Evolutionary conservation across 1,284 basidiomycete genomes (phyloP).

Genomic region (Ustilago curta): DNA sequence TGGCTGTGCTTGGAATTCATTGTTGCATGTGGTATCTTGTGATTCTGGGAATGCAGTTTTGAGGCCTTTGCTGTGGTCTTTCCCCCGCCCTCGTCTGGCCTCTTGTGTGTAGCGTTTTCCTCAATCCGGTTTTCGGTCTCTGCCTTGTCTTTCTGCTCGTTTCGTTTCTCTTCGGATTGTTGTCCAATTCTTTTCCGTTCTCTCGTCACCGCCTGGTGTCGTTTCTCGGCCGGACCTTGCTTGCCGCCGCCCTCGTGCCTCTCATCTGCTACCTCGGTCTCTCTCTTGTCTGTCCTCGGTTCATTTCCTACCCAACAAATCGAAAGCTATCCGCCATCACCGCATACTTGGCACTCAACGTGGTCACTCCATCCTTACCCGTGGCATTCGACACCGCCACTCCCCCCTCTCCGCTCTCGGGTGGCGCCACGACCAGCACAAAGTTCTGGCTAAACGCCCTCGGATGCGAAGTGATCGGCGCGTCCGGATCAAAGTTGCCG

Average conservation of each 20-base stretch:
- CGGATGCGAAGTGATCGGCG: slow-evolving; percentile 58
- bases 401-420: slow-evolving; percentile 23
- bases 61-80: too few species aligned
- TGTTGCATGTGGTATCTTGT: too few species aligned
- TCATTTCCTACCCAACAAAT: slow-evolving; percentile 53
- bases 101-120: too few species aligned
- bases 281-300: not conserved
- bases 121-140: too few species aligned
- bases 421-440: slow-evolving; percentile 48
- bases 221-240: not conserved
- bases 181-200: not conserved
- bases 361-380: slow-evolving; percentile 41
- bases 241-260: too few species aligned
- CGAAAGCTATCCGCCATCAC: slow-evolving; percentile 63
- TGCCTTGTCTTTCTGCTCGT: too few species aligned
- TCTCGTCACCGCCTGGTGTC: not conserved
- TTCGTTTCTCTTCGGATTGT: not conserved
- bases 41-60: too few species aligned
- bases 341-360: slow-evolving; percentile 53
- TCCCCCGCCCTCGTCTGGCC: too few species aligned
- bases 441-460: slow-evolving; percentile 63
- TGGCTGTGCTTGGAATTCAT: too few species aligned
- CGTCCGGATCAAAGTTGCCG: slow-evolving; percentile 53
- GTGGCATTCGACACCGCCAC: slow-evolving; percentile 20
- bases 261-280: not conserved